Percentiles rank a stretch among this genome's conserved stretches.
These are phyloP conservation scores for Cairneyella variabilis DNA, from an alignment of 495 filamentous ascomycete species.

Conservation along the genomic window DNA sequence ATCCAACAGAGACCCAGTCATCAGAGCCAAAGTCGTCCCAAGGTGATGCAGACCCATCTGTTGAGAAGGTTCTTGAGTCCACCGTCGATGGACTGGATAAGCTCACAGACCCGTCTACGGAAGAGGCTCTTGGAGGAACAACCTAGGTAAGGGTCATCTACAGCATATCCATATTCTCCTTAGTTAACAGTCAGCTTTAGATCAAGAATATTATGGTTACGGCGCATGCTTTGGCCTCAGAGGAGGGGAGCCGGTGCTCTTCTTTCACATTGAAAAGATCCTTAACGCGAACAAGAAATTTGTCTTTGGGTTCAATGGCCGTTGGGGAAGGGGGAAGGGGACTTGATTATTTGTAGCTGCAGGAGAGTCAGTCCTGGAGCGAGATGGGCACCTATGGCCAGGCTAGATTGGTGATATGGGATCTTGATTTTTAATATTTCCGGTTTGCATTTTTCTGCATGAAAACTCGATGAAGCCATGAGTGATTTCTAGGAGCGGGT, in stretches of 20 bases:
- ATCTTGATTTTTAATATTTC: not conserved
- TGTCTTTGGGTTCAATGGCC: not conserved
- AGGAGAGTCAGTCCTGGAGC: too few species aligned
- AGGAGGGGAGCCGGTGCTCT: not conserved
- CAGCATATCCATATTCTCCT: not conserved
- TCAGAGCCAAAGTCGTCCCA: not conserved
- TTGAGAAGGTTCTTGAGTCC: not conserved
- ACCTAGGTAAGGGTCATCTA: not conserved
- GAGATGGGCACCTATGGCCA: not conserved
- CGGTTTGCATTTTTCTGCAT: not conserved
- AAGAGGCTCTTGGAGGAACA: conserved; percentile 1
- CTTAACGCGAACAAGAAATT: not conserved
- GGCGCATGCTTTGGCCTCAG: not conserved
- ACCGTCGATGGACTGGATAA: conserved; percentile 10
- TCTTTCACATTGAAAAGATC: not conserved
- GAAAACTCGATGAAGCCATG: not conserved
- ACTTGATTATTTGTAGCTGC: too few species aligned
- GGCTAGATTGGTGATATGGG: not conserved
- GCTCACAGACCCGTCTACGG: conserved; percentile 15
- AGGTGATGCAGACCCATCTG: conserved; percentile 3
- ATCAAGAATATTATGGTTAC: not conserved
- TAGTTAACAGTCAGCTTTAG: not conserved
- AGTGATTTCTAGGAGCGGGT: too few species aligned
- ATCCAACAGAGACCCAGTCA: not conserved
- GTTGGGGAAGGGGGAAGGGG: not conserved